Base-by-base conservation (phyloP, 805 yeast genomes). In the Candida silvicultrix region DNA sequence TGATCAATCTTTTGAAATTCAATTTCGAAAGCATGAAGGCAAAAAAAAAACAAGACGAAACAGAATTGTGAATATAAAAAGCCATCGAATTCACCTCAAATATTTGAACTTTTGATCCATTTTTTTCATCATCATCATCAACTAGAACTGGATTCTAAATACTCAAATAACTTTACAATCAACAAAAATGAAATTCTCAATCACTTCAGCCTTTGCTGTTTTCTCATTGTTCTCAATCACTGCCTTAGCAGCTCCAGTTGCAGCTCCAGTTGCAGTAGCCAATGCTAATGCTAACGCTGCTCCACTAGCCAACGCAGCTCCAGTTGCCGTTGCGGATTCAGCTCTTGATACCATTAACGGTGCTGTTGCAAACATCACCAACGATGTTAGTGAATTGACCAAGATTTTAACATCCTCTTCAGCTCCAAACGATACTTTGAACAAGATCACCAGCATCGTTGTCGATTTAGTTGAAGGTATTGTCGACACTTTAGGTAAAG, bases 151-250 rank as follows among this genome's bases (percentile, higher is more conserved):
- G 31, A 8, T 28, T 28, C 31, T 28, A 8, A 14, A 28, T 28
- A 8, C 8, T 8, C 12, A 7, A 28, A 28, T 15, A 31, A 31
- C 35, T 15, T 11, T 5, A 31, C 4, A 11, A 31, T 15, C 35
- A 22, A n/a, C 11, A 14, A 38, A 10, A 38, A 38, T 38, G 40
- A 38, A 22, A 23, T 23, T 38, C 20, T 19, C 28, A 20, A 16
- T 22, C 12, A n/a, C 22, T 15, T 35, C 38, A 3, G 5, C 16
- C 12, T 35, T 35, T 21, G 50, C 53, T 31, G 42, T 23, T 21
- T 35, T 51, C 21, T 28, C 45, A 9, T 47, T 51, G 21, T 46
- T 44, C 10, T 48, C 55, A 11, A 29, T 46, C 22, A 48, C 49
- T 28, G 32, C 44, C 15, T 46, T 49, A 28, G 46, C 18, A 21